Conservation (phyloP, 2,329 filamentous ascomycete genomes). For the Aspergillus versicolor region DNA sequence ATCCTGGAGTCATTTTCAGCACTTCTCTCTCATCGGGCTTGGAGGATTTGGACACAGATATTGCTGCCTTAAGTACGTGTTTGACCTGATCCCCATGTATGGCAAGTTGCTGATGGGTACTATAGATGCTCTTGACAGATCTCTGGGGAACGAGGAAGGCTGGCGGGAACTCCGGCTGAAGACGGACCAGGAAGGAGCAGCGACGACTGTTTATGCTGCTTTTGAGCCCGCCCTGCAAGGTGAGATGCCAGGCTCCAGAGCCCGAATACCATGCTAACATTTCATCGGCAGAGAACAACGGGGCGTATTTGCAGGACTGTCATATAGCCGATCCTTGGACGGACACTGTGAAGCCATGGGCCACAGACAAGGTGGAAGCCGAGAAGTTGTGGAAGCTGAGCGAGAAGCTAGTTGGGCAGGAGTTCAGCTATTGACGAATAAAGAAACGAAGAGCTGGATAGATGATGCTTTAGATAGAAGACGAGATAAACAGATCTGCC, state of each 20-base stretch:
- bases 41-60: slow-evolving; percentile 16
- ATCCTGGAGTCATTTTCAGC: slow-evolving; percentile 29
- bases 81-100: no score
- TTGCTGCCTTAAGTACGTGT: slow-evolving; percentile 15
- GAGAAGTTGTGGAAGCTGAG: slow-evolving; percentile 49
- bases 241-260: slow-evolving; percentile 4
- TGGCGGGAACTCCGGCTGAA: slow-evolving; percentile 22
- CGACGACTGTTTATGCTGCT: slow-evolving; percentile 35
- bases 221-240: slow-evolving; percentile 27
- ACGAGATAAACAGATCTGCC: background rate
- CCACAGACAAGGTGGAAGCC: slow-evolving; percentile 29
- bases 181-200: slow-evolving; percentile 27
- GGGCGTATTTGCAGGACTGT: slow-evolving; percentile 44
- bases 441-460: background rate
- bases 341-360: slow-evolving; percentile 31
- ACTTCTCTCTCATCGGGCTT: slow-evolving; percentile 19
- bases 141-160: slow-evolving; percentile 20
- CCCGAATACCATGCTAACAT: slow-evolving; percentile 5
- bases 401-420: slow-evolving; percentile 44
- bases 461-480: background rate
- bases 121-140: slow-evolving; percentile 9
- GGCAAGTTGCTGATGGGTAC: background rate
- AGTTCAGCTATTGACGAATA: slow-evolving; percentile 28
- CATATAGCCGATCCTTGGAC: slow-evolving; percentile 38
- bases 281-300: slow-evolving; percentile 20